Conservation (phyloP, 176 grass and related monocot genomes). For the Secale cereale region DNA sequence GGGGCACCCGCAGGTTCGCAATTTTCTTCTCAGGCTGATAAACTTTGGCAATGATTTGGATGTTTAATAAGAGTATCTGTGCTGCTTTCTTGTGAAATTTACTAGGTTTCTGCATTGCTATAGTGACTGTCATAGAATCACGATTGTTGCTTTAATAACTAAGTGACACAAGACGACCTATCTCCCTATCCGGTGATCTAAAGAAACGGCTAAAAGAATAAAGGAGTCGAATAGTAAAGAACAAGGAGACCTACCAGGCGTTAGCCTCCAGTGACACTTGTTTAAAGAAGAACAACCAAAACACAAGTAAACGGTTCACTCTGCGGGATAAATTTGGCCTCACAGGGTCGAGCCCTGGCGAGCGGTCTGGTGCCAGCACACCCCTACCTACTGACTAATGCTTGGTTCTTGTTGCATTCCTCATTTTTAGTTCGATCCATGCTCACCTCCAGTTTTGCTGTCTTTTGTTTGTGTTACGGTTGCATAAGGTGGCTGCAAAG, state of each 20-base stretch:
- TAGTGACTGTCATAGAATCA: background rate
- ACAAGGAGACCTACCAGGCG: background rate
- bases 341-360: background rate
- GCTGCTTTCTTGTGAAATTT: background rate
- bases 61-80: background rate
- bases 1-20: constrained; percentile 85
- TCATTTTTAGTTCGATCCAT: background rate
- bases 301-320: background rate
- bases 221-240: background rate
- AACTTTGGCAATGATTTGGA: background rate
- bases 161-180: background rate
- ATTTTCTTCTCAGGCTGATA: constrained; percentile 21
- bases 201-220: constrained; percentile 4
- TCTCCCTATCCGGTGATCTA: constrained; percentile 1
- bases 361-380: background rate
- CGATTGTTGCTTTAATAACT: background rate
- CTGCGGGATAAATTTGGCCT: background rate
- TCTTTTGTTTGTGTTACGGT: constrained; percentile 12
- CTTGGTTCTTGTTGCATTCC: constrained; percentile 2
- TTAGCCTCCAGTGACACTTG: background rate
- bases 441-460: background rate
- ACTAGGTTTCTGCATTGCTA: background rate
- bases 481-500: background rate
- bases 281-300: background rate
- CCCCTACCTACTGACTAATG: background rate